A percentile compares a stretch with the other conserved stretches of the same genome.
phyloP scores from a whole-genome alignment of 441 rosid genomes.

The Populus tomentosa region DNA sequence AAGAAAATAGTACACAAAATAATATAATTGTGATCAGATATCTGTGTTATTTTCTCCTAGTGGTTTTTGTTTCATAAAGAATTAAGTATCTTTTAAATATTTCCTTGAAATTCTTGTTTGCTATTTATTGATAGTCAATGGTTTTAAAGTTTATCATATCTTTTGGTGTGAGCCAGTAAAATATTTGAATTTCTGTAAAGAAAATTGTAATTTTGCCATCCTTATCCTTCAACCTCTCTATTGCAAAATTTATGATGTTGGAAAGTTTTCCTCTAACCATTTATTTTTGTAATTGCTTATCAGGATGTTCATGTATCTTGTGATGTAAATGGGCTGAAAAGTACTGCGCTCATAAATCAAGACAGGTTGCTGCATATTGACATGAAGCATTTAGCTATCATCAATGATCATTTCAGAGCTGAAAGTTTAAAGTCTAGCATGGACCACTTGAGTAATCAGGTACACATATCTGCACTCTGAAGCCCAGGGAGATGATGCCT shows the following conservation, averaged over 20 bases:
- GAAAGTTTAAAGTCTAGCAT: slow-evolving; percentile 77
- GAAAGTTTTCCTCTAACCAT: slow-evolving; percentile 8
- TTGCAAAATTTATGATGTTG: background rate
- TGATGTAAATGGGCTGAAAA: slow-evolving; percentile 39
- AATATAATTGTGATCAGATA: background rate
- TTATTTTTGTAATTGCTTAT: slow-evolving; percentile 25
- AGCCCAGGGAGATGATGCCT: slow-evolving; percentile 1
- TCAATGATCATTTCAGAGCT: slow-evolving; percentile 58
- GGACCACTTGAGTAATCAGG: slow-evolving; percentile 90
- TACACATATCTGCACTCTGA: slow-evolving; percentile 20
- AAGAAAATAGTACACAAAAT: background rate
- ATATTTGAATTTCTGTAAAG: background rate
- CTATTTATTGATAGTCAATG: background rate
- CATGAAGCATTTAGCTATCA: slow-evolving; percentile 45
- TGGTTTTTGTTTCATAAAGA: background rate
- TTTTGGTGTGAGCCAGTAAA: background rate
- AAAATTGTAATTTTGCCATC: background rate
- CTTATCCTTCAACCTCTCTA: background rate
- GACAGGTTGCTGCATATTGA: slow-evolving; percentile 36
- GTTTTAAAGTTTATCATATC: background rate
- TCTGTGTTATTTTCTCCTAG: background rate
- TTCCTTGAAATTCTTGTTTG: background rate
- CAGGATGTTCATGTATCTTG: slow-evolving; percentile 45
- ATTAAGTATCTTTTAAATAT: background rate
- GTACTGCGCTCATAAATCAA: slow-evolving; percentile 31